These are phyloP conservation scores for Pleurozium schreberi DNA, from an alignment of 225 moss, liverwort and hornwort genomes.

Conservation along the genomic window DNA sequence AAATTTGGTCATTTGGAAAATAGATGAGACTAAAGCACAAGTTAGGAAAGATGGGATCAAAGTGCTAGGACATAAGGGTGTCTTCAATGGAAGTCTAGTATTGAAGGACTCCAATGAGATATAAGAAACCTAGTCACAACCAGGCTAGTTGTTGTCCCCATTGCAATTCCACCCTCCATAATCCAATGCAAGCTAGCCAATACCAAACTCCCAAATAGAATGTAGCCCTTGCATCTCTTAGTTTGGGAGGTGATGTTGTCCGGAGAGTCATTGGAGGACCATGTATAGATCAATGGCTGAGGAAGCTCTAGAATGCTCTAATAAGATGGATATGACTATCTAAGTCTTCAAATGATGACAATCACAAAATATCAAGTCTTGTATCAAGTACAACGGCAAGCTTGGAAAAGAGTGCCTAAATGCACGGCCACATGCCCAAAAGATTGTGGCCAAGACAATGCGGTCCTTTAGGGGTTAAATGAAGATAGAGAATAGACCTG, in stretches of 20 bases:
- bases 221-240: background rate
- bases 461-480: no score
- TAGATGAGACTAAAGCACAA: background rate
- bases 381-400: background rate
- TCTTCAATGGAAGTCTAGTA: background rate
- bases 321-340: rapidly evolving
- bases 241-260: background rate
- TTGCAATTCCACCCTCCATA: rapidly evolving
- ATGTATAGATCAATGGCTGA: background rate
- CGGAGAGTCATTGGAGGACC: background rate
- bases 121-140: background rate
- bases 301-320: background rate
- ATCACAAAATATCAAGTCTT: no score
- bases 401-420: background rate
- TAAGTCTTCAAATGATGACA: background rate
- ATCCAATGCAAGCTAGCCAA: background rate
- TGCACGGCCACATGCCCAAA: background rate
- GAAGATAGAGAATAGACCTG: no score
- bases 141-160: rapidly evolving
- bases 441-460: background rate
- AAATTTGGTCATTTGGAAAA: background rate
- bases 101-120: background rate
- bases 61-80: background rate
- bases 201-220: background rate
- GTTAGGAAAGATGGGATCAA: background rate